Evolutionary conservation across 2,329 filamentous ascomycete genomes (phyloP), one percentile per base, ranked within the genome.

Genomic region (Colletotrichum caudatum): DNA sequence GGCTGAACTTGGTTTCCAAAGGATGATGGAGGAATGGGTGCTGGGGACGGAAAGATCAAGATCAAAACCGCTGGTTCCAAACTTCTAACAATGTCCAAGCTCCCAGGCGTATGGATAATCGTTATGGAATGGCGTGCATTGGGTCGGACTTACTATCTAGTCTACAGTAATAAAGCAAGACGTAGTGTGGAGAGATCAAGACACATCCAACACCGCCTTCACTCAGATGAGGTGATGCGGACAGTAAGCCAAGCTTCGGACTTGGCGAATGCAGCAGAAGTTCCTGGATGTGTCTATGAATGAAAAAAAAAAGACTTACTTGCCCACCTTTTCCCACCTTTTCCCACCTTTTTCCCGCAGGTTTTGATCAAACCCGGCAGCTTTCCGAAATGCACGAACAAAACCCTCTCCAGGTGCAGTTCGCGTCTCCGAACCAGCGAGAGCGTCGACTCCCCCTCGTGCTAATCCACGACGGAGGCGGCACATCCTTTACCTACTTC

Each of bases 381-480:
- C 39, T 5, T 44, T 20, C 9, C 35, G 23, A 44, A 59, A 59
- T 59, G 57, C 37, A 59, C 39, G 57, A 59, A 44, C 20, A 23
- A 59, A 59, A 59, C 57, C 57, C 57, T 44, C 57, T 59, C 5
- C 57, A 59, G 39, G 57, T 59, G 57, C 57, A 59, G 39, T 59
- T 59, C n/a, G 23, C 57, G 14, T 23, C 57, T 11, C 37, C 39
- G 57, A 59, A 59, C 57, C 57, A 59, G 57, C 35, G 57, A 23
- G 20, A 59, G 57, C 57, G 57, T 23, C 37, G 39, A 5, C 57
- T 59, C 8, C 77, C 77, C 35, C 69, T 79, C 26, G 78, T 79
- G 2, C 69, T 79, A 33, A 76, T 79, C 64, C 78, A 79, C 71
- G 78, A 79, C 53, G 78, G 78, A 37, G 77, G 78, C 63, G 78